Conservation (phyloP, 441 rosid genomes). For the Rhodomyrtus psidioides region DNA sequence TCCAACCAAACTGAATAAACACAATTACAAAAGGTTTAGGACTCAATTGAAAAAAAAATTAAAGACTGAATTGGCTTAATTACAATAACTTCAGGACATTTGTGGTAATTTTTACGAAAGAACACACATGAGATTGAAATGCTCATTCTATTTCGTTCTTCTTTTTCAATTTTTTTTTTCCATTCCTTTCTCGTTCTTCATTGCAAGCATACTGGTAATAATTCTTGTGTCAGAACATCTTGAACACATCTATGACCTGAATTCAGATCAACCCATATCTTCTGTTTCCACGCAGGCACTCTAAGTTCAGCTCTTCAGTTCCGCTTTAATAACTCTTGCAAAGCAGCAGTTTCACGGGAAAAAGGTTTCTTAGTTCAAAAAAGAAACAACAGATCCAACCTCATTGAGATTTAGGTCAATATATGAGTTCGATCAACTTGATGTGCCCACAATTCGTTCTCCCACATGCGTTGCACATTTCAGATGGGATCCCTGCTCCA, state of each 20-base stretch:
- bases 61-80: too few relatives aligned
- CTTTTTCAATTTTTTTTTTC: too few relatives aligned
- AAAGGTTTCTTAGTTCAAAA: not conserved
- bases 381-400: not conserved
- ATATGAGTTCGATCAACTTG: not conserved
- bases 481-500: not conserved
- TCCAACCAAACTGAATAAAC: too few relatives aligned
- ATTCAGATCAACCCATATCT: not conserved
- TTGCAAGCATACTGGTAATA: too few relatives aligned
- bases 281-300: not conserved
- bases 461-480: not conserved
- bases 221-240: not conserved
- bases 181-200: too few relatives aligned
- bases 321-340: not conserved
- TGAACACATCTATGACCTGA: not conserved
- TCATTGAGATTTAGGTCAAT: not conserved
- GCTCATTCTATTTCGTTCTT: too few relatives aligned
- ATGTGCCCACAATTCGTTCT: not conserved
- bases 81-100: too few relatives aligned
- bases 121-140: too few relatives aligned
- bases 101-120: too few relatives aligned
- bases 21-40: too few relatives aligned
- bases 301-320: not conserved
- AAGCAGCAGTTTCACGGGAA: not conserved
- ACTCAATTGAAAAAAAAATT: too few relatives aligned